phyloP scores from a whole-genome alignment of 176 grass and related monocot genomes.

The Hsuehochloa calcarea region DNA sequence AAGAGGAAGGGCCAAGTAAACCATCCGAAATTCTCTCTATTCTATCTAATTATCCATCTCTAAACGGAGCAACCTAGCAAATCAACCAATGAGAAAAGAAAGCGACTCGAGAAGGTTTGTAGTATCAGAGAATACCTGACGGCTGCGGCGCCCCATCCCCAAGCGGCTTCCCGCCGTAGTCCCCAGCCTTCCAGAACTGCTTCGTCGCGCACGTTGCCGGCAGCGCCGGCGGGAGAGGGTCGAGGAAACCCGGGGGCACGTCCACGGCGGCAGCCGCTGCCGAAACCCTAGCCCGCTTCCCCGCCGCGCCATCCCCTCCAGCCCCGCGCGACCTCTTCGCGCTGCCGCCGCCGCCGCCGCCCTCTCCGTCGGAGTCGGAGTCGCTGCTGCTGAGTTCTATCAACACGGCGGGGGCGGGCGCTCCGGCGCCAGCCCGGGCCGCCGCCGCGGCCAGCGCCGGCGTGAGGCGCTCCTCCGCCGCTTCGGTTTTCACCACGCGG shows the following conservation, averaged over 20 bases:
- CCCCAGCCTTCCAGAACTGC: constrained; percentile 99
- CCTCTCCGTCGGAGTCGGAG: constrained; percentile 52
- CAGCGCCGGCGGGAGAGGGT: constrained; percentile 45
- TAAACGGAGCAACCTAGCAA: background rate
- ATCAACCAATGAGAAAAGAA: background rate
- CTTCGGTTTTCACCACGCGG: constrained; percentile 49
- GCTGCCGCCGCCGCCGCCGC: background rate
- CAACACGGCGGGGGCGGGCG: background rate
- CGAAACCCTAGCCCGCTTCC: constrained; percentile 42
- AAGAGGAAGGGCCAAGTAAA: background rate
- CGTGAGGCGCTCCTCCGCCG: background rate
- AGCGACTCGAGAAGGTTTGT: background rate
- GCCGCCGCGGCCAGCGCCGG: background rate
- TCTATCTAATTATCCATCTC: background rate
- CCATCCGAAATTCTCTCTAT: background rate
- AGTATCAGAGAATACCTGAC: constrained; percentile 35
- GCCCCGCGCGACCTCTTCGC: constrained; percentile 25
- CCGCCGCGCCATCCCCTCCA: background rate
- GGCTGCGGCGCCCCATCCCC: constrained; percentile 12
- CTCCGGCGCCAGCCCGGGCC: background rate
- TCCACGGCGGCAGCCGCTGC: constrained; percentile 14
- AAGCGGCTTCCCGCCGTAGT: constrained; percentile 53
- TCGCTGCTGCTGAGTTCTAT: constrained; percentile 84
- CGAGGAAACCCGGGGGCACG: constrained; percentile 74
- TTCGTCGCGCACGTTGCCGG: constrained; percentile 38